Evolutionary conservation across 2,329 filamentous ascomycete species (phyloP).

Genomic region (Juglanconis juglandina): DNA sequence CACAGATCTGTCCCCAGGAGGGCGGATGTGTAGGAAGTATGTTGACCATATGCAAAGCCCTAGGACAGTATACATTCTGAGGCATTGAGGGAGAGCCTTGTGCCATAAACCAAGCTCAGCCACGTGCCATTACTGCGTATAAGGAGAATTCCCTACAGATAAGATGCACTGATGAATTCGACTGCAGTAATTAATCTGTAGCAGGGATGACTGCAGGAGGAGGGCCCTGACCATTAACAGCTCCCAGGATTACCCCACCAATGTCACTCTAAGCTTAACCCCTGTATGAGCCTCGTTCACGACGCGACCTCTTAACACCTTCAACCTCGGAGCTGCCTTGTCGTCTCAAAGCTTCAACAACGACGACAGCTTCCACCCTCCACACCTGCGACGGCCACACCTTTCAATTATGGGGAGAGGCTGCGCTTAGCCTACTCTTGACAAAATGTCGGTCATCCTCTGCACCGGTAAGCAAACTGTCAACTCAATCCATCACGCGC

Average conservation of each 20-base stretch:
- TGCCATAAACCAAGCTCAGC: too few relatives aligned
- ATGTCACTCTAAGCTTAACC: constrained; percentile 8
- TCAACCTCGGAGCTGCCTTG: constrained; percentile 6
- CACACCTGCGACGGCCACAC: constrained; percentile 3
- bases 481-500: background rate
- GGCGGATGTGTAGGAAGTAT: too few relatives aligned
- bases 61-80: too few relatives aligned
- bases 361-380: background rate
- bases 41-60: too few relatives aligned
- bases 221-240: background rate
- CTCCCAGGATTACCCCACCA: background rate
- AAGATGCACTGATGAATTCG: background rate
- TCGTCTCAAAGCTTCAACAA: background rate
- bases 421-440: constrained; percentile 13
- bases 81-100: too few relatives aligned
- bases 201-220: background rate
- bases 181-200: background rate
- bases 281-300: constrained; percentile 10
- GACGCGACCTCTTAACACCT: background rate
- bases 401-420: constrained; percentile 15
- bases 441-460: constrained; percentile 57
- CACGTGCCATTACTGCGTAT: too few relatives aligned
- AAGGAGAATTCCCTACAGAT: too few relatives aligned
- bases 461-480: constrained; percentile 49
- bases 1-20: too few relatives aligned